phyloP scores from a whole-genome alignment of 164 flowering plant species.

The Chimonanthus salicifolius region DNA sequence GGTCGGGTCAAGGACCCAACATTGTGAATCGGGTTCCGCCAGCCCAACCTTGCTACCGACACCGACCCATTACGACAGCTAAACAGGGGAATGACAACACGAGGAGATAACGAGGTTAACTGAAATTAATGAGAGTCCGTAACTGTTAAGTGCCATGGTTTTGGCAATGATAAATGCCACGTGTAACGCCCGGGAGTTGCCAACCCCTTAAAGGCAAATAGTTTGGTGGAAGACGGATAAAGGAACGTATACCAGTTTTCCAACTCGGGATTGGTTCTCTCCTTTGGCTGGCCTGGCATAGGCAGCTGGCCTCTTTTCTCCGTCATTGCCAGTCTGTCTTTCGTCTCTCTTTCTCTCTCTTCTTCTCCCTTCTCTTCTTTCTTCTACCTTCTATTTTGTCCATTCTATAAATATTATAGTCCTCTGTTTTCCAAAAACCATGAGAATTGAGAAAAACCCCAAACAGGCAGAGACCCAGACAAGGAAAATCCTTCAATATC shows the following conservation, averaged over 20 bases:
- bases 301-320: conserved; percentile 2
- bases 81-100: too few relatives aligned
- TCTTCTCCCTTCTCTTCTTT: neutral
- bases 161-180: too few relatives aligned
- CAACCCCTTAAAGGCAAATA: too few relatives aligned
- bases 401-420: neutral
- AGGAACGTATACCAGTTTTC: neutral
- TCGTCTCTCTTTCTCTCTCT: neutral
- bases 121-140: too few relatives aligned
- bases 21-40: too few relatives aligned
- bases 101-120: too few relatives aligned
- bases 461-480: neutral
- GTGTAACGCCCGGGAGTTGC: too few relatives aligned
- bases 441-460: neutral
- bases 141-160: too few relatives aligned
- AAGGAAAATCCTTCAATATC: neutral
- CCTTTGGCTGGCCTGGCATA: conserved; percentile 3
- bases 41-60: too few relatives aligned
- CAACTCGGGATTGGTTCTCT: neutral
- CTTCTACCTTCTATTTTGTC: neutral
- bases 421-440: neutral
- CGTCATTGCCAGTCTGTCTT: conserved; percentile 3
- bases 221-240: neutral
- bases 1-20: too few relatives aligned
- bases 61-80: too few relatives aligned